Conservation (phyloP, 2,329 filamentous ascomycete species). For the Lachnellula suecica region DNA sequence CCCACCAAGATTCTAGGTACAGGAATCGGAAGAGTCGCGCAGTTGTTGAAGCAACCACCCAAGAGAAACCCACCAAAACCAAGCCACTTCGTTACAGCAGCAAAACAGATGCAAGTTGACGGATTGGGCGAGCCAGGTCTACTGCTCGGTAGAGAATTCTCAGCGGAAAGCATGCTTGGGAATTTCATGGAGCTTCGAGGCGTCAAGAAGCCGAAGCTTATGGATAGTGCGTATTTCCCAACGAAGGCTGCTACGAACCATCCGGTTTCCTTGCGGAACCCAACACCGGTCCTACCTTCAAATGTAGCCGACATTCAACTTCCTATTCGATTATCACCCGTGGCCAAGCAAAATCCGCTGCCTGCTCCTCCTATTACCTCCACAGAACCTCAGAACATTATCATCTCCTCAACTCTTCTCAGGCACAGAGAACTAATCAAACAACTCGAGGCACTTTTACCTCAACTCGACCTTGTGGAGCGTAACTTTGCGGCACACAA, state of each 20-base stretch:
- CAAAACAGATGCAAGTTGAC: constrained; percentile 24
- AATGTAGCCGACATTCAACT: background rate
- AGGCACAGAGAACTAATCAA: constrained; percentile 47
- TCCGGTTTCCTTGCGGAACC: background rate
- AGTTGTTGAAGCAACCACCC: background rate
- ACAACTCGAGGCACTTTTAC: constrained; percentile 48
- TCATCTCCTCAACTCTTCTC: constrained; percentile 50
- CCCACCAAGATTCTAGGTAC: background rate
- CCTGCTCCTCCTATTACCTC: constrained; percentile 18
- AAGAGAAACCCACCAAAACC: constrained; percentile 1
- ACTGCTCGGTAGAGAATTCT: constrained; percentile 33
- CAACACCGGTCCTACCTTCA: background rate
- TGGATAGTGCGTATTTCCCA: constrained; percentile 30
- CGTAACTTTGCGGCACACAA: constrained; percentile 52
- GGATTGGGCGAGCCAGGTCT: constrained; percentile 13
- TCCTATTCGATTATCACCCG: constrained; percentile 13
- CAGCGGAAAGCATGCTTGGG: constrained; percentile 42
- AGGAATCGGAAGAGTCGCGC: background rate
- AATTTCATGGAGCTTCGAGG: constrained; percentile 51
- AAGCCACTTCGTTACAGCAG: constrained; percentile 1
- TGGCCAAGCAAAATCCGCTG: constrained; percentile 6
- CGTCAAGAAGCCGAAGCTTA: constrained; percentile 29
- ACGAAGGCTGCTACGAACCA: background rate
- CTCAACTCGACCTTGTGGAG: constrained; percentile 54
- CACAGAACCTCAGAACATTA: constrained; percentile 38